Conservation (phyloP, 805 yeast species). For the Ascoidea rubescens region DNA sequence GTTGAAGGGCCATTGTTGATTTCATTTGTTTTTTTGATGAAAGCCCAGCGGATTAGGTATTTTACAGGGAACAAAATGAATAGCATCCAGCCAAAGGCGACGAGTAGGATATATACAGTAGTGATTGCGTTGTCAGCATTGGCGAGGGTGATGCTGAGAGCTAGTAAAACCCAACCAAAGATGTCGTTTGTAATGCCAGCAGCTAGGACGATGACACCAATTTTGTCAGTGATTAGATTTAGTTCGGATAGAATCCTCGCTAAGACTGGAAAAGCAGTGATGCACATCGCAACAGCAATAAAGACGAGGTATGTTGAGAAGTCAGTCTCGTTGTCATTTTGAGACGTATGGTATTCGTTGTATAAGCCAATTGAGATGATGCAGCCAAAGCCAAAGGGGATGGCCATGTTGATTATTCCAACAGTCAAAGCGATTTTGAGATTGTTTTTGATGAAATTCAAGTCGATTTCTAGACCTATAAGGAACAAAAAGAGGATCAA, state of each 20-base stretch:
- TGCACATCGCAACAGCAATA: slow-evolving; percentile 71
- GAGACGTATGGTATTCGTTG: slow-evolving; percentile 28
- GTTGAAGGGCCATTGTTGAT: slow-evolving; percentile 43
- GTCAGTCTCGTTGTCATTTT: slow-evolving; percentile 21
- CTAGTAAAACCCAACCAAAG: slow-evolving; percentile 70
- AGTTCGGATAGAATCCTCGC: slow-evolving; percentile 69
- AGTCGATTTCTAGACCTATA: slow-evolving; percentile 70
- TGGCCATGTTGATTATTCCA: slow-evolving; percentile 57
- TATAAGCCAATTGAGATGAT: slow-evolving; percentile 56
- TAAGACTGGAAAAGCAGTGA: slow-evolving; percentile 77
- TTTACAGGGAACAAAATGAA: slow-evolving; percentile 45
- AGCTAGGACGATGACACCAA: slow-evolving; percentile 60
- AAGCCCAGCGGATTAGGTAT: slow-evolving; percentile 27
- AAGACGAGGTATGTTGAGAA: slow-evolving; percentile 71
- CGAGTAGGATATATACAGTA: slow-evolving; percentile 53
- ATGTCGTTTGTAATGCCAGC: slow-evolving; percentile 77
- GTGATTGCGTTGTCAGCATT: slow-evolving; percentile 56
- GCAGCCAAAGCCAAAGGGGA: slow-evolving; percentile 74
- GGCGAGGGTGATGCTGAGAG: slow-evolving; percentile 63
- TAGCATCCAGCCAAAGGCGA: slow-evolving; percentile 57
- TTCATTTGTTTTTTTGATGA: slow-evolving; percentile 36
- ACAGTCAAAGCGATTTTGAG: slow-evolving; percentile 48
- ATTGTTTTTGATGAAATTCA: slow-evolving; percentile 47
- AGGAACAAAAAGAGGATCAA: slow-evolving; percentile 62
- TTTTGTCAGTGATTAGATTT: slow-evolving; percentile 55